Base-by-base conservation (phyloP, 2,329 filamentous ascomycete species). In the Scolecobasidium constrictum region DNA sequence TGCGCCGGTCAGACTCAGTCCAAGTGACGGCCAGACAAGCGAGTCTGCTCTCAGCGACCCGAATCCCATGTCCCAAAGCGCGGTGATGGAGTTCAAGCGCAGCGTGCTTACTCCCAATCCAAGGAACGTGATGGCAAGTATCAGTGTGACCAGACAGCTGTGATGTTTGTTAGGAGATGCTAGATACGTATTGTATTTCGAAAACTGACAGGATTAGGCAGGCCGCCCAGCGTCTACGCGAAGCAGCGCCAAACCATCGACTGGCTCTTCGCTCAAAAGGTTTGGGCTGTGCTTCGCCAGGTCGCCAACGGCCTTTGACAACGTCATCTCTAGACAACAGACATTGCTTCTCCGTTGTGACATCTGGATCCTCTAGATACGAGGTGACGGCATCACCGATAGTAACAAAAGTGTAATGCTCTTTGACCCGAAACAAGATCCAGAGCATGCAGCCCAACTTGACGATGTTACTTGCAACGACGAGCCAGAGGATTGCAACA, bases 381-480 rank as follows among this genome's bases (percentile, higher is more conserved):
- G 41, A 48, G 15, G 44, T 33, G 28, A 48, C 17, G 2, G 46
- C 52, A 46, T 47, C 51, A n/a, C 41, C 48, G 11, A 48, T 40
- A 12, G 41, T 51, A 22, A 41, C 53, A 7, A 52, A 43, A 7
- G 49, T 49, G n/a, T n/a, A n/a, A n/a, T n/a, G n/a, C n/a, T n/a
- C n/a, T n/a, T n/a, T n/a, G n/a, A n/a, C n/a, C n/a, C n/a, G n/a
- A n/a, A n/a, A n/a, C n/a, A n/a, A n/a, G n/a, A n/a, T n/a, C n/a
- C n/a, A n/a, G n/a, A n/a, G n/a, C 43, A 49, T 21, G 17, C 43
- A 37, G 50, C 52, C 50, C 11, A 20, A n/a, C 28, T 54, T 54
- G 22, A 48, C 28, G 3, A 41, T 19, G 26, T 51, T 52, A 34
- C 46, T 48, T 1, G 48, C 22, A 9, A 56, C 47, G 3, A 53